Percentiles rank a stretch among this genome's conserved stretches.
Evolutionary conservation across 2,329 filamentous ascomycete genomes (phyloP).

Genomic region (Nothophoma quercina): DNA sequence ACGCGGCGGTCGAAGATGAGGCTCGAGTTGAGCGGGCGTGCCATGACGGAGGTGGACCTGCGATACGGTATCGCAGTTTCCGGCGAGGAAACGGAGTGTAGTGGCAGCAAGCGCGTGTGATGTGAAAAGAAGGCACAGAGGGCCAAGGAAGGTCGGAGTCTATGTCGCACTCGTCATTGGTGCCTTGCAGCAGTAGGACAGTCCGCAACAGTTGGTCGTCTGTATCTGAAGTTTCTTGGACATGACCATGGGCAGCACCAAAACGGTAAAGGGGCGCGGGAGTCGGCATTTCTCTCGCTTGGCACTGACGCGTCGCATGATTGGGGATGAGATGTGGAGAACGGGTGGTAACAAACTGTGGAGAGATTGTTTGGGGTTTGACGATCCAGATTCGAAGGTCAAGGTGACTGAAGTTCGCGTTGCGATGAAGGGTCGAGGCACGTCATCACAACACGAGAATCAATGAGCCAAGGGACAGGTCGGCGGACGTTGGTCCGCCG

Average conservation of each 20-base stretch:
- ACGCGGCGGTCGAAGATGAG: slow-evolving; percentile 39
- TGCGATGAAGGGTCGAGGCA: neutral
- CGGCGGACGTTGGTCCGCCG: neutral
- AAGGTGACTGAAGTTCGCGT: neutral
- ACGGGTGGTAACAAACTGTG: slow-evolving; percentile 5
- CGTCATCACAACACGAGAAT: slow-evolving; percentile 3
- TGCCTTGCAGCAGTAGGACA: slow-evolving; percentile 16
- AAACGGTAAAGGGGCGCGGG: slow-evolving; percentile 30
- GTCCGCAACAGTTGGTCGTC: slow-evolving; percentile 10
- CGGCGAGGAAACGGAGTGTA: neutral
- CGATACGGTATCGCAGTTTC: slow-evolving; percentile 5
- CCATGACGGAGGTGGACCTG: slow-evolving; percentile 25
- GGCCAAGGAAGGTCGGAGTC: neutral
- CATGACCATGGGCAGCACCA: slow-evolving; percentile 15
- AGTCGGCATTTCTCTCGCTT: slow-evolving; percentile 28
- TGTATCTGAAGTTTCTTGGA: slow-evolving; percentile 18
- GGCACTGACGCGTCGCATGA: slow-evolving; percentile 31
- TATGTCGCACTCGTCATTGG: slow-evolving; percentile 25
- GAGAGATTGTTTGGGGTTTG: slow-evolving; percentile 3
- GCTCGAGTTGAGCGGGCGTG: slow-evolving; percentile 33
- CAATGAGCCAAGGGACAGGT: neutral
- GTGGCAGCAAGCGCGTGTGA: neutral
- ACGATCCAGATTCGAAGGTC: neutral
- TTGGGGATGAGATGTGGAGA: slow-evolving; percentile 12
- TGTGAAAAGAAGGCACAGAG: neutral